Conservation (phyloP, 1,284 basidiomycete species). For the Leccinum solheimii region DNA sequence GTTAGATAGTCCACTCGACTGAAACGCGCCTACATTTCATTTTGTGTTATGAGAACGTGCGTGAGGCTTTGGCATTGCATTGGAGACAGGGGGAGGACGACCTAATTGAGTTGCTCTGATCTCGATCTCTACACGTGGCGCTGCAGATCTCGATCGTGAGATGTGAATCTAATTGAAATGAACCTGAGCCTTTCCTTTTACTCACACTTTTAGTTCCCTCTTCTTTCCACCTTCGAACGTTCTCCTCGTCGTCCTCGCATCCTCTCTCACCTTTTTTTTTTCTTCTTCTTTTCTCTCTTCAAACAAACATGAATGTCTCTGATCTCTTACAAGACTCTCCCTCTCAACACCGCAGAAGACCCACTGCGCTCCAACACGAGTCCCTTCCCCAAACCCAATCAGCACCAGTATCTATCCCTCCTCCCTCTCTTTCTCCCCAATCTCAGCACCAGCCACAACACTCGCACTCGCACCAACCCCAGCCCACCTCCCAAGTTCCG, state of each 20-base stretch:
- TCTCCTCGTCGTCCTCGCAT: slow-evolving; percentile 4
- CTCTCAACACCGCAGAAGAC: slow-evolving; percentile 47
- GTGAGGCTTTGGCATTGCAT: no score
- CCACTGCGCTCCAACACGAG: slow-evolving; percentile 30
- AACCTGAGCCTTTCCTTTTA: slow-evolving; percentile 35
- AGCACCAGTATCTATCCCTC: slow-evolving; percentile 16
- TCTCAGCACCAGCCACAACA: slow-evolving; percentile 24
- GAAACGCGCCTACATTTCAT: not conserved
- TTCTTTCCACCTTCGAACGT: slow-evolving; percentile 24
- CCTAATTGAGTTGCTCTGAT: slow-evolving; percentile 15
- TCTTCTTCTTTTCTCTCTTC: not conserved
- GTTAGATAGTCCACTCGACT: not conserved
- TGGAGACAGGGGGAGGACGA: not conserved
- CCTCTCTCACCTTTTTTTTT: slow-evolving; percentile 3
- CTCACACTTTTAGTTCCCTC: slow-evolving; percentile 29
- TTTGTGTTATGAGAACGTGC: not conserved
- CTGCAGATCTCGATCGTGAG: slow-evolving; percentile 36
- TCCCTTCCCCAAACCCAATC: slow-evolving; percentile 24
- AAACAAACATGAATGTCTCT: slow-evolving; percentile 62
- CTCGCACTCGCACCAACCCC: slow-evolving; percentile 10
- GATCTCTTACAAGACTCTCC: slow-evolving; percentile 70
- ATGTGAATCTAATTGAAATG: slow-evolving; percentile 39
- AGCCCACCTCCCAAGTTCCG: slow-evolving; percentile 10
- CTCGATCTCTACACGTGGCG: slow-evolving; percentile 35
- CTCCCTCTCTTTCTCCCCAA: slow-evolving; percentile 23